phyloP scores from a whole-genome alignment of 805 yeast species.

The Candida maris region DNA sequence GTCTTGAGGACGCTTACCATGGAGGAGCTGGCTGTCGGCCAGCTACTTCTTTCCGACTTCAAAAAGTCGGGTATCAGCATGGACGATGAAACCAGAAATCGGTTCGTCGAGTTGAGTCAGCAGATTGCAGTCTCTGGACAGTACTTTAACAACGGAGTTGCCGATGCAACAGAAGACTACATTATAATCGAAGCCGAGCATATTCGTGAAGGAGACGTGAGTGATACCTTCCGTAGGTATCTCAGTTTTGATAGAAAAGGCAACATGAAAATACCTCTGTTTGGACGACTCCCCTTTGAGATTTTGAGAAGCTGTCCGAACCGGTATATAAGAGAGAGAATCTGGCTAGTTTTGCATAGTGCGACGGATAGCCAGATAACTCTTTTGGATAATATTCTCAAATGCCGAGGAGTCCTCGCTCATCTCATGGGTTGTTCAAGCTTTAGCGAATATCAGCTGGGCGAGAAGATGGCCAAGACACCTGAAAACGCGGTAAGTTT shows the following conservation, averaged over 20 bases:
- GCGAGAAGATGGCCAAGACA: constrained; percentile 83
- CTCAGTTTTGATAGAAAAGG: constrained; percentile 34
- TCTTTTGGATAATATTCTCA: constrained; percentile 55
- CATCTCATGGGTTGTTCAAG: constrained; percentile 64
- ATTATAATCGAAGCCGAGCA: constrained; percentile 28
- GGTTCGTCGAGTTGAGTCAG: constrained; percentile 76
- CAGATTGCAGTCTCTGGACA: constrained; percentile 80
- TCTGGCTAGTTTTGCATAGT: constrained; percentile 75
- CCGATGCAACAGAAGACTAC: constrained; percentile 24
- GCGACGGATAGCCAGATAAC: constrained; percentile 61
- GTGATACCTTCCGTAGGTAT: constrained; percentile 19
- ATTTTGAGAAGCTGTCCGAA: constrained; percentile 57
- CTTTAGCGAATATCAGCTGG: constrained; percentile 76
- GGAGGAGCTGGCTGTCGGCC: constrained; percentile 84
- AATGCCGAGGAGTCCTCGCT: constrained; percentile 68
- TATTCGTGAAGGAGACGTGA: constrained; percentile 28
- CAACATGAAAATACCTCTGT: constrained; percentile 48
- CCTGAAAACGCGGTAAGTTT: constrained; percentile 76
- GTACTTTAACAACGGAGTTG: constrained; percentile 56
- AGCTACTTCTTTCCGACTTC: constrained; percentile 76
- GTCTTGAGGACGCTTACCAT: constrained; percentile 40
- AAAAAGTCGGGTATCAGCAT: constrained; percentile 86
- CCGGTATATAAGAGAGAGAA: constrained; percentile 53
- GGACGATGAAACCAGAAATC: constrained; percentile 57
- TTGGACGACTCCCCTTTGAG: constrained; percentile 62